Evolutionary conservation across 2,329 filamentous ascomycete genomes (phyloP).

Genomic region (Myriosclerotinia scirpicola): DNA sequence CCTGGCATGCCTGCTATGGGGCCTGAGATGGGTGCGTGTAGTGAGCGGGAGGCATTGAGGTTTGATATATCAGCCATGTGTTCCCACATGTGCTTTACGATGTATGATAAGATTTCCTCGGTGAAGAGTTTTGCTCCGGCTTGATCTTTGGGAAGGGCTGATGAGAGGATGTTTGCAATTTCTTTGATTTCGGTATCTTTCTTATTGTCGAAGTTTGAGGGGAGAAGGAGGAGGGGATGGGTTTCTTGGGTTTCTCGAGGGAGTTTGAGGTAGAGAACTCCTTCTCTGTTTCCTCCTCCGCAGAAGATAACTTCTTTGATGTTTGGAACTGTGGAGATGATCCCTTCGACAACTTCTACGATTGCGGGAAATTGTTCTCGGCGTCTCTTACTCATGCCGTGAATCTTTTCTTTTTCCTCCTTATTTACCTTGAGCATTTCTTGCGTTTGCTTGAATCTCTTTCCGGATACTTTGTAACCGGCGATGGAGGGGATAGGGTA

Average conservation of each 20-base stretch:
- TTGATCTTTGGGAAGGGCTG: constrained; percentile 27
- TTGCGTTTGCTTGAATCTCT: constrained; percentile 57
- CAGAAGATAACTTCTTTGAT: constrained; percentile 80
- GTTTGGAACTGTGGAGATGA: constrained; percentile 66
- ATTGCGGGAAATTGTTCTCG: constrained; percentile 83
- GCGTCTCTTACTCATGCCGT: constrained; percentile 77
- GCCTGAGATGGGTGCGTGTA: constrained; percentile 71
- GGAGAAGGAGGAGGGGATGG: constrained; percentile 58
- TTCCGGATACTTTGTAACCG: constrained; percentile 66
- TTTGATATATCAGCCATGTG: constrained; percentile 51
- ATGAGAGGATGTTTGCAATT: constrained; percentile 24
- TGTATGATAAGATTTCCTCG: constrained; percentile 47
- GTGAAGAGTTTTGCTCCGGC: constrained; percentile 44
- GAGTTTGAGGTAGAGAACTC: constrained; percentile 73
- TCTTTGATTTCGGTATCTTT: constrained; percentile 42
- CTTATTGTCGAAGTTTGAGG: constrained; percentile 26
- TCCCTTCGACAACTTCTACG: constrained; percentile 72
- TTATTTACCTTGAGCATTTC: constrained; percentile 54
- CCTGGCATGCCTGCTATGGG: constrained; percentile 66
- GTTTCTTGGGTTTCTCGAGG: constrained; percentile 57
- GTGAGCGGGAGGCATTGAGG: constrained; percentile 62
- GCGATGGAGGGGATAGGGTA: constrained; percentile 86
- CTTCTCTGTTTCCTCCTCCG: constrained; percentile 83
- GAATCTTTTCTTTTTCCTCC: constrained; percentile 57
- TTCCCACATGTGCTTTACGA: constrained; percentile 54